Evolutionary conservation across 1,284 basidiomycete species (phyloP), one percentile per base, ranked within the genome.

Genomic region (Tylopilus orsonianus): DNA sequence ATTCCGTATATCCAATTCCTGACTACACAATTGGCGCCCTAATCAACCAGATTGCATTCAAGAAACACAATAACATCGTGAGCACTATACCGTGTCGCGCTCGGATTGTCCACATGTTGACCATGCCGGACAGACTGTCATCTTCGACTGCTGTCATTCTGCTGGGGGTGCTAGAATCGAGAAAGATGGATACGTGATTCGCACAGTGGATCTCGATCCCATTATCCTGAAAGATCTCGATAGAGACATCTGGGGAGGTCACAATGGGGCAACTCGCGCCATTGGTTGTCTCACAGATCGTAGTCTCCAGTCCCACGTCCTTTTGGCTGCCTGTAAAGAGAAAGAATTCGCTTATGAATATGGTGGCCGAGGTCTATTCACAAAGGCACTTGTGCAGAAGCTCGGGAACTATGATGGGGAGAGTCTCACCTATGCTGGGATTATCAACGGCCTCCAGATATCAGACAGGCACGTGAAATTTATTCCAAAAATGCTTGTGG

Each of bases 81-180:
- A 8, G 49, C 40, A 4, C 3, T 2, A 19, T 8, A 4, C n/a
- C 9, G n/a, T 8, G 10, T 13, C 29, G 8, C 13, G 4, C 16
- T 30, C 14, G 14, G 0, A 14, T 14, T 26, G 22, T 12, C 32
- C 8, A 14, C 32, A 8, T 19, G 4, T 32, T 41, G 29, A 33
- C 24, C 6, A 32, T 26, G 9, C 10, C 16, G 1, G 30, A 18
- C 36, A 59, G 57, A 78, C 77, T 4, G 64, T 85, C 48, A 73
- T 85, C 39, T 67, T 84, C 33, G 83, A 85, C 57, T 75, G 78
- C 47, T 83, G 79, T 58, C 82, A 83, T 64, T 73, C 75, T 2
- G 61, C 61, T 3, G 65, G 64, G 13, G 65, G 63, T 0, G 73
- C 78, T 12, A 56, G 69, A 18, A 61, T 66, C 29, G 60, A 67